These are phyloP conservation scores for Perkinsela sp. DNA, from an alignment of 208 protist genomes.

Conservation along the genomic window DNA sequence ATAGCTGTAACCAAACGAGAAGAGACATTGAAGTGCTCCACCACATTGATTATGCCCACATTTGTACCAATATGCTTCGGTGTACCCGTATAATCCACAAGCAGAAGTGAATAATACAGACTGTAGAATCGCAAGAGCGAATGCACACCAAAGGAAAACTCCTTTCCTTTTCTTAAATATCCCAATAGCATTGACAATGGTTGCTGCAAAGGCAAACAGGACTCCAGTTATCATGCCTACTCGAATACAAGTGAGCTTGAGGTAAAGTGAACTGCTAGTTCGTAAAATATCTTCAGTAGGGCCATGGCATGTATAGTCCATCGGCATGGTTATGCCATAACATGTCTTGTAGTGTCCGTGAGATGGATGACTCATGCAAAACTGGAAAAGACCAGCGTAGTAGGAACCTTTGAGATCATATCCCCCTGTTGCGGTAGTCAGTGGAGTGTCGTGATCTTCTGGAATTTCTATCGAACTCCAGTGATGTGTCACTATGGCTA, in stretches of 20 bases:
- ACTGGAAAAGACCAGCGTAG: background rate
- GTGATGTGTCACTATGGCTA: background rate
- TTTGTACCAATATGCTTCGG: background rate
- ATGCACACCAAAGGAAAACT: background rate
- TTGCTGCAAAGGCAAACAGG: background rate
- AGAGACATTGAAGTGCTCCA: background rate
- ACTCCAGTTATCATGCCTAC: background rate
- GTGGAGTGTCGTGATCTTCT: background rate
- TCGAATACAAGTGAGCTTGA: background rate
- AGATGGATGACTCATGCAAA: background rate
- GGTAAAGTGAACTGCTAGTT: background rate
- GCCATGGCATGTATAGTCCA: background rate
- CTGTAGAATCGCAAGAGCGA: background rate
- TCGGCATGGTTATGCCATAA: background rate
- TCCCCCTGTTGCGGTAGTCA: background rate
- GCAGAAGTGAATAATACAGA: background rate
- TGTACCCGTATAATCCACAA: background rate
- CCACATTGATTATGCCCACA: slow-evolving; percentile 1
- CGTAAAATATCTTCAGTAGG: background rate
- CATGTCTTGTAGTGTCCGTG: background rate
- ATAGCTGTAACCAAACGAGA: background rate
- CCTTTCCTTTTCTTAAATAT: background rate
- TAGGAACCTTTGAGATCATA: background rate
- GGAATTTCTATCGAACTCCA: background rate
- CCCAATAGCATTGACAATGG: background rate